Conservation (phyloP, 768 basidiomycete species). For the Mycena galopus region DNA sequence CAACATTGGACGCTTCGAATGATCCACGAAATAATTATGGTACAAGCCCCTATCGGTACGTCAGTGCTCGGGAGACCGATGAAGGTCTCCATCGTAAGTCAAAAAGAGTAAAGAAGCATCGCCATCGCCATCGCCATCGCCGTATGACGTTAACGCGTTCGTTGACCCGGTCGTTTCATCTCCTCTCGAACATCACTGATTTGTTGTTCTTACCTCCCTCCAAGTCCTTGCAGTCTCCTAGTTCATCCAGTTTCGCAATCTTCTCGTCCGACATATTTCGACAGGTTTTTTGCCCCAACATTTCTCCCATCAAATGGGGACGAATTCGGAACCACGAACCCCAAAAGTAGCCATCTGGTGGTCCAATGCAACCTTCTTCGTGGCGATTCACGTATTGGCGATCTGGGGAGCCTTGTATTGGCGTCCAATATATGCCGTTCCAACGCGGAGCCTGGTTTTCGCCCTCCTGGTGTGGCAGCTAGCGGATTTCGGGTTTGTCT, state of each 20-base stretch:
- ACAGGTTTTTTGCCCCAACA: background rate
- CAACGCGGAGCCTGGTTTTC: conserved; percentile 62
- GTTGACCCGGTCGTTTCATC: too few relatives aligned
- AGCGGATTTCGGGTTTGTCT: conserved; percentile 74
- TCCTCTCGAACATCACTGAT: conserved; percentile 5
- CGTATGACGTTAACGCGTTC: too few relatives aligned
- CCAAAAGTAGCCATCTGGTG: conserved; percentile 67
- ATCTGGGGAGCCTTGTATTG: conserved; percentile 62
- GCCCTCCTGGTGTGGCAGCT: conserved; percentile 75
- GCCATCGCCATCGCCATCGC: too few relatives aligned
- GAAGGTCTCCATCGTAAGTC: too few relatives aligned
- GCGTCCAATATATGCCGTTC: conserved; percentile 58
- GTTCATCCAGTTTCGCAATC: too few relatives aligned
- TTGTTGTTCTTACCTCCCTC: background rate
- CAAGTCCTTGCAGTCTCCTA: too few relatives aligned
- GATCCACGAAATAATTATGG: background rate
- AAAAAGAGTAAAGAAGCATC: too few relatives aligned
- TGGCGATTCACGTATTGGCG: conserved; percentile 69
- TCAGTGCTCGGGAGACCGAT: background rate
- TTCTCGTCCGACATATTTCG: too few relatives aligned
- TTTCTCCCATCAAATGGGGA: conserved; percentile 10
- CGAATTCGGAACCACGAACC: conserved; percentile 2
- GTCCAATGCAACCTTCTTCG: conserved; percentile 71
- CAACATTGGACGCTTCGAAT: background rate
- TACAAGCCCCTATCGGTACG: background rate